Conservation (phyloP, 164 flowering plant species). For the Piper longum region DNA sequence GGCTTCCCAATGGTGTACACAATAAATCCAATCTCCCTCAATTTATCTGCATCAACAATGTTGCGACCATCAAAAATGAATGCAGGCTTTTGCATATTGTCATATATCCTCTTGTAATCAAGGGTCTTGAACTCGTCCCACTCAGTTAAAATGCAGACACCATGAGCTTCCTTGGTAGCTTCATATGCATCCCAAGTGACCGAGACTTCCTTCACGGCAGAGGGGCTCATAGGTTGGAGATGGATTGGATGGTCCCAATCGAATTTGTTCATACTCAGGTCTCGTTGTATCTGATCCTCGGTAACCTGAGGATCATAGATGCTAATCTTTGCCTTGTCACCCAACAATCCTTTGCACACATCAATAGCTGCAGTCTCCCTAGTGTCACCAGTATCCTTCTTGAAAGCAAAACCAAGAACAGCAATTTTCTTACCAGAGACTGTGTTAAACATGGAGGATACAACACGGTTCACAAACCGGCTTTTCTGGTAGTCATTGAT, state of each 20-base stretch:
- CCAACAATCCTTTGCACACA: conserved; percentile 75
- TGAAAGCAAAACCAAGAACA: conserved; percentile 75
- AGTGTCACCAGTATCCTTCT: conserved; percentile 88
- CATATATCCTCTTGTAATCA: conserved; percentile 44
- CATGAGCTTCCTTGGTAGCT: conserved; percentile 62
- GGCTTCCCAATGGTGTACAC: conserved; percentile 74
- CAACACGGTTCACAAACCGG: conserved; percentile 79
- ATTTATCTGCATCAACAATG: conserved; percentile 30
- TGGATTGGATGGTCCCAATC: conserved; percentile 72
- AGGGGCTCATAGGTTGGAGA: conserved; percentile 44
- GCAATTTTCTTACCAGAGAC: conserved; percentile 73
- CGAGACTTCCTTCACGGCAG: conserved; percentile 31
- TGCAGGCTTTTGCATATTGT: conserved; percentile 67
- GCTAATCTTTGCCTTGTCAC: conserved; percentile 51
- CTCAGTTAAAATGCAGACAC: conserved; percentile 54
- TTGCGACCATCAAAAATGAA: conserved; percentile 65
- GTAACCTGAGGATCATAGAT: conserved; percentile 69
- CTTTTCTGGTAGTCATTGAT: conserved; percentile 80
- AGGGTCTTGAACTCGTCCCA: conserved; percentile 75
- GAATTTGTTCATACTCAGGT: conserved; percentile 44
- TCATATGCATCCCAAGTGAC: conserved; percentile 51
- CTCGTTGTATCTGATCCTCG: conserved; percentile 57
- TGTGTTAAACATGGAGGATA: conserved; percentile 84
- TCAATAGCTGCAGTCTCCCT: conserved; percentile 90
- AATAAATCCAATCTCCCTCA: conserved; percentile 62